Conservation (phyloP, 2,329 filamentous ascomycete genomes). For the Colletotrichum navitas region DNA sequence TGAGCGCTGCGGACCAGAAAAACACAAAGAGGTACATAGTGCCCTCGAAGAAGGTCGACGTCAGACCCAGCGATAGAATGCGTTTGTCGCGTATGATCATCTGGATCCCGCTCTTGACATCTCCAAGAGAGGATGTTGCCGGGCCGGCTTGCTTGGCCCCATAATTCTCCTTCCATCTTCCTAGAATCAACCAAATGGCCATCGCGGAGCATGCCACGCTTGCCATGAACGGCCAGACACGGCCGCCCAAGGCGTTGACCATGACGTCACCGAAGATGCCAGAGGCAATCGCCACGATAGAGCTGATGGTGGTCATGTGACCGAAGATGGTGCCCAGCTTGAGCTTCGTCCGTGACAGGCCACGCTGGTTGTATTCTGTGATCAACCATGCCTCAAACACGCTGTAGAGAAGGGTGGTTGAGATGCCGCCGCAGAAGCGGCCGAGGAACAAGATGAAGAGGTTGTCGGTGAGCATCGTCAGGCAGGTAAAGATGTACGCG, state of each 20-base stretch:
- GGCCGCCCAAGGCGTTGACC: conserved; percentile 60
- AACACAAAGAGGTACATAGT: conserved; percentile 74
- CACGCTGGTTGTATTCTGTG: conserved; percentile 64
- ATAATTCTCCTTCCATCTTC: conserved; percentile 55
- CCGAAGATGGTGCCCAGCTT: conserved; percentile 66
- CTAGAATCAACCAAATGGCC: conserved; percentile 60
- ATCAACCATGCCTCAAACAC: conserved; percentile 73
- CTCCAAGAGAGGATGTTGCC: conserved; percentile 35
- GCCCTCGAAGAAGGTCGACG: conserved; percentile 70
- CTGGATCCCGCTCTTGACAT: conserved; percentile 45
- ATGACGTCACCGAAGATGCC: conserved; percentile 66
- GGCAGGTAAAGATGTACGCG: conserved; percentile 64
- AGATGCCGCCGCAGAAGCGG: conserved; percentile 66
- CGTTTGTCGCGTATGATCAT: conserved; percentile 56
- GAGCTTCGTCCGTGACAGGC: conserved; percentile 55
- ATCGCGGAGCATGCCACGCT: conserved; percentile 55
- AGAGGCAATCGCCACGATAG: conserved; percentile 66
- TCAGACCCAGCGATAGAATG: conserved; percentile 64
- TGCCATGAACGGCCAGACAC: conserved; percentile 66
- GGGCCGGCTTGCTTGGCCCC: conserved; percentile 39
- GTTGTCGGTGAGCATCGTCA: conserved; percentile 61
- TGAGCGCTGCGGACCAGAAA: conserved; percentile 71
- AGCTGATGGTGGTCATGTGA: conserved; percentile 65
- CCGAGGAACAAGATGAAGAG: conserved; percentile 64
- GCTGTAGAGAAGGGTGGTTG: conserved; percentile 68